These are phyloP conservation scores for Macadamia tetraphylla DNA, from an alignment of 164 flowering plant species.

Conservation along the genomic window DNA sequence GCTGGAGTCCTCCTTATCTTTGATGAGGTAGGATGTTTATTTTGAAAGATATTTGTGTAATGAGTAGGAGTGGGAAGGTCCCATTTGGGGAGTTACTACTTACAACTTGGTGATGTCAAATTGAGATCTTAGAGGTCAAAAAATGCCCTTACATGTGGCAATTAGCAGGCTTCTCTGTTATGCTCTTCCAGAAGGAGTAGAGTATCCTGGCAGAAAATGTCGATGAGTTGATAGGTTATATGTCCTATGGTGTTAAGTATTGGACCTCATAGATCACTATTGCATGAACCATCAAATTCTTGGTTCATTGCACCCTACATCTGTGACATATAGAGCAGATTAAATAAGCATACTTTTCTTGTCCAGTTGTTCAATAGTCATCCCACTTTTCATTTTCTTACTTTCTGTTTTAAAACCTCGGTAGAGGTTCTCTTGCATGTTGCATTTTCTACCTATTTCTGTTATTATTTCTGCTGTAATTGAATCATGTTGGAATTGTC, in stretches of 20 bases:
- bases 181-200: no score
- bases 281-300: background rate
- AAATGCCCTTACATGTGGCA: no score
- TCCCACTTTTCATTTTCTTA: background rate
- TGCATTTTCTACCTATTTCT: background rate
- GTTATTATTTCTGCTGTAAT: background rate
- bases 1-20: conserved; percentile 78
- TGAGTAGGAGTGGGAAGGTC: background rate
- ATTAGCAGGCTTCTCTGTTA: no score
- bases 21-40: conserved; percentile 63
- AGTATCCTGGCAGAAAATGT: no score
- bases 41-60: background rate
- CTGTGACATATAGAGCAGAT: background rate
- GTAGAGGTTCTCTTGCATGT: background rate
- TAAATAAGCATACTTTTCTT: background rate
- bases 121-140: no score
- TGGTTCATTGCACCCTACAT: background rate
- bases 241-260: background rate
- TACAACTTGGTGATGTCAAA: background rate
- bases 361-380: background rate
- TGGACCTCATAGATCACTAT: background rate
- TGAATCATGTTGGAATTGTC: no score
- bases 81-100: background rate
- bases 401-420: background rate
- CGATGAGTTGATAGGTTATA: background rate